These are phyloP conservation scores for Thermothelomyces thermophilus DNA, from an alignment of 2,329 filamentous ascomycete genomes.

Conservation along the genomic window DNA sequence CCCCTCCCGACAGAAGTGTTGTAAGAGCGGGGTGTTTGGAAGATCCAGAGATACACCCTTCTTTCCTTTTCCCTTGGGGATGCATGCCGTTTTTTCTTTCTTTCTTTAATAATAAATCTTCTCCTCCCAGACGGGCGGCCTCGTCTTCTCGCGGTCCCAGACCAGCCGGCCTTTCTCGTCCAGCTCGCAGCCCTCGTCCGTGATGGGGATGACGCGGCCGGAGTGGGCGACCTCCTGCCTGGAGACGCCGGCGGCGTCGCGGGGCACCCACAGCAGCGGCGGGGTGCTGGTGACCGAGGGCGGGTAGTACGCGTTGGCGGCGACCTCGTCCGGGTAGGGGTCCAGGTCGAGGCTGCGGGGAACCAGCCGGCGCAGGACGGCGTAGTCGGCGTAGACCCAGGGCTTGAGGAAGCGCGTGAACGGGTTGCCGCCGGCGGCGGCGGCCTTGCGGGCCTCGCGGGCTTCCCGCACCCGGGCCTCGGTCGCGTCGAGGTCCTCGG, in stretches of 20 bases:
- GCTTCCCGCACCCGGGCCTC: conserved; percentile 18
- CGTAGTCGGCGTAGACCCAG: conserved; percentile 68
- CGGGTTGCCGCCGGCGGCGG: conserved; percentile 47
- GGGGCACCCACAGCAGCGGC: conserved; percentile 79
- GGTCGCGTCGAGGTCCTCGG: conserved; percentile 18
- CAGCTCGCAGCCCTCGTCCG: conserved; percentile 63
- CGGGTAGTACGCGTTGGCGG: conserved; percentile 66
- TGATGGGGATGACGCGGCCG: conserved; percentile 65
- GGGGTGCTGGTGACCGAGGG: conserved; percentile 57
- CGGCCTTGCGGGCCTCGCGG: conserved; percentile 33
- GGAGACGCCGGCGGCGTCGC: conserved; percentile 66
- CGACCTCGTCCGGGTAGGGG: conserved; percentile 54
- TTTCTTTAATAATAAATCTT: conserved; percentile 29
- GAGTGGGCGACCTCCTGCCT: conserved; percentile 72
- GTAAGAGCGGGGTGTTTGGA: too few species aligned
- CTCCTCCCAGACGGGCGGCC: conserved; percentile 33
- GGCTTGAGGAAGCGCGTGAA: conserved; percentile 68
- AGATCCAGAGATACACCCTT: too few species aligned
- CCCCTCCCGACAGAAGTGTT: too few species aligned
- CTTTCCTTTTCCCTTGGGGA: too few species aligned
- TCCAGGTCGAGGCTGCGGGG: conserved; percentile 48
- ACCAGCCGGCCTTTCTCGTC: conserved; percentile 56
- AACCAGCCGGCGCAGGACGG: conserved; percentile 61
- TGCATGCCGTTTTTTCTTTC: not conserved
- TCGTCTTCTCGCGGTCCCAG: conserved; percentile 31